Conservation (phyloP, 2,329 filamentous ascomycete genomes). For the Penicillium sp. region DNA sequence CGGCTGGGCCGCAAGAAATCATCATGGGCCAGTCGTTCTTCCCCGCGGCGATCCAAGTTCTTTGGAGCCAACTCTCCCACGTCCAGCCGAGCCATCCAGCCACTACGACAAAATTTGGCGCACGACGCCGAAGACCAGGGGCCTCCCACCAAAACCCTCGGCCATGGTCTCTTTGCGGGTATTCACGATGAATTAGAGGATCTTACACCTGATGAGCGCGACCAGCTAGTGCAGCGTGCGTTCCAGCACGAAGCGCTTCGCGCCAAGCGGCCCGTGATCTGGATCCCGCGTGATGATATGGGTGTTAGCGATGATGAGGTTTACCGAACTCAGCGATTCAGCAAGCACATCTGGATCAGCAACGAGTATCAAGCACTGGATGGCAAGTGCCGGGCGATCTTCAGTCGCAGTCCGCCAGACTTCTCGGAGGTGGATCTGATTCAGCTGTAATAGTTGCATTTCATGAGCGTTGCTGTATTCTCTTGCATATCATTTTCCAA, state of each 20-base stretch:
- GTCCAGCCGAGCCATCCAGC: slow-evolving; percentile 33
- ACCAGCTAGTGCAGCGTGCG: slow-evolving; percentile 77
- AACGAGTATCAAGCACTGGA: slow-evolving; percentile 89
- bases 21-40: slow-evolving; percentile 47
- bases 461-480: slow-evolving; percentile 14
- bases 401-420: slow-evolving; percentile 80
- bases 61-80: slow-evolving; percentile 37
- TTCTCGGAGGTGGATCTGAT: slow-evolving; percentile 87
- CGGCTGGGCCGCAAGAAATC: slow-evolving; percentile 29
- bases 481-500: slow-evolving; percentile 21
- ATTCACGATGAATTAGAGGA: slow-evolving; percentile 94
- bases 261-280: slow-evolving; percentile 80
- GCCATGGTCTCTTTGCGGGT: slow-evolving; percentile 78
- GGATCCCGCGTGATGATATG: slow-evolving; percentile 88
- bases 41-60: slow-evolving; percentile 41
- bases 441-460: slow-evolving; percentile 55
- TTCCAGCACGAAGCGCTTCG: slow-evolving; percentile 89
- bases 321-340: slow-evolving; percentile 69
- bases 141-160: slow-evolving; percentile 56
- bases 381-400: slow-evolving; percentile 76
- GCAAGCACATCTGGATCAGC: slow-evolving; percentile 82
- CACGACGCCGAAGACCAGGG: slow-evolving; percentile 68
- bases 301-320: slow-evolving; percentile 93
- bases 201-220: slow-evolving; percentile 82
- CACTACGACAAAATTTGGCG: slow-evolving; percentile 37